Evolutionary conservation across 352 stramenopile species (phyloP).

Genomic region (Elongisporangium anandrum): DNA sequence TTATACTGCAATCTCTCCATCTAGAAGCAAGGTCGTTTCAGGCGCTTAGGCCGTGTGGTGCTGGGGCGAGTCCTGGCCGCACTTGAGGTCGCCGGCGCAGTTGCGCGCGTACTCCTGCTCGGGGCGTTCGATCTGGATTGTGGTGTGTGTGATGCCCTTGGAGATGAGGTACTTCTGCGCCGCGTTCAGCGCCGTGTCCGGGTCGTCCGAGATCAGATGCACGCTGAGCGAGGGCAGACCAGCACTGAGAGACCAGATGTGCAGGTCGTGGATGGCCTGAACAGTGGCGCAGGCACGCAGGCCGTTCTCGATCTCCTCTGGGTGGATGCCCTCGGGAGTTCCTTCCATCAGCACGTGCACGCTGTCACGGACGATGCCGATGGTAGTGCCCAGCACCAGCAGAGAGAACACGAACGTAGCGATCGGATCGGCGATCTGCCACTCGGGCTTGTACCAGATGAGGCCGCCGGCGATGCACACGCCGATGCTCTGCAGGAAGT

Average conservation of each 20-base stretch:
- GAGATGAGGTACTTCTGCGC: constrained; percentile 71
- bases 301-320: constrained; percentile 77
- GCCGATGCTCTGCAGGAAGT: constrained; percentile 96
- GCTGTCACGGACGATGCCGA: constrained; percentile 88
- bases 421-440: constrained; percentile 96
- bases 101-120: constrained; percentile 64
- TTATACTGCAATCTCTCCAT: too few species aligned
- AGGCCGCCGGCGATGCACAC: constrained; percentile 94
- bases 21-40: too few species aligned
- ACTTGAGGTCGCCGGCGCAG: constrained; percentile 63
- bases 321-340: constrained; percentile 89
- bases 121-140: constrained; percentile 84
- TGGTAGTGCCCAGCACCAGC: constrained; percentile 92
- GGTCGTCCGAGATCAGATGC: constrained; percentile 82
- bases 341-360: constrained; percentile 96
- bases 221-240: constrained; percentile 89
- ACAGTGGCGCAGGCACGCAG: constrained; percentile 84
- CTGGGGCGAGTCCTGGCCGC: constrained; percentile 78
- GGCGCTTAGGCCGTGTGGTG: too few species aligned
- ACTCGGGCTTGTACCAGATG: constrained; percentile 96
- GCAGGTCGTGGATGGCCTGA: constrained; percentile 94
- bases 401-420: constrained; percentile 97
- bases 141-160: constrained; percentile 85
- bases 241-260: constrained; percentile 97
- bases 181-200: constrained; percentile 57